A percentile compares a stretch with the other conserved stretches of the same genome.
phyloP scores from a whole-genome alignment of 345 rosid species.

The Citropsis articulata region DNA sequence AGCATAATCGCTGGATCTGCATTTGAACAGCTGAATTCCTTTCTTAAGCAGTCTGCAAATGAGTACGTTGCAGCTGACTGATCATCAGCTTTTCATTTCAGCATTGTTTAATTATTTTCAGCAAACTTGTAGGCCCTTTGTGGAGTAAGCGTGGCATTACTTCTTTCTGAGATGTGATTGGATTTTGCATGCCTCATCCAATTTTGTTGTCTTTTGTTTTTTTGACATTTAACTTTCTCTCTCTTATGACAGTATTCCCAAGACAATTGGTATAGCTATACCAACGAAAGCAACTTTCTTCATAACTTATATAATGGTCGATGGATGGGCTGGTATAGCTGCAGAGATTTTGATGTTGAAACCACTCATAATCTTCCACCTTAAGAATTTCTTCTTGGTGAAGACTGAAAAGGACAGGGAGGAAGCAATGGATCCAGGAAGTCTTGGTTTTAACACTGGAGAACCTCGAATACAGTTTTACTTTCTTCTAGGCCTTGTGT shows the following conservation, averaged over 20 bases:
- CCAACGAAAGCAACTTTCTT: slow-evolving; percentile 95
- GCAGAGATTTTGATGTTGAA: slow-evolving; percentile 82
- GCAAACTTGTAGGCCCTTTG: not conserved
- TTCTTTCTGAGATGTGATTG: not conserved
- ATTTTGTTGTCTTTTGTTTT: not conserved
- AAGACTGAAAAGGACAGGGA: slow-evolving; percentile 95
- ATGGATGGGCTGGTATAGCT: slow-evolving; percentile 98
- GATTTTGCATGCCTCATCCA: not conserved
- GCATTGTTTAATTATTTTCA: not conserved
- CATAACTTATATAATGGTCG: slow-evolving; percentile 93
- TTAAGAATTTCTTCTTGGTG: slow-evolving; percentile 85
- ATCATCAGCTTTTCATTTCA: not conserved
- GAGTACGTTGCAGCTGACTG: slow-evolving; percentile 42
- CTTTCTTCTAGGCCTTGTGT: slow-evolving; percentile 88
- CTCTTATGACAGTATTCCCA: slow-evolving; percentile 58
- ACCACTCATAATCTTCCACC: slow-evolving; percentile 75
- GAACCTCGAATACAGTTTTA: slow-evolving; percentile 94
- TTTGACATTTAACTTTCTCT: not conserved
- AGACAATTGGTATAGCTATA: slow-evolving; percentile 79
- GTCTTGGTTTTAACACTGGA: slow-evolving; percentile 80
- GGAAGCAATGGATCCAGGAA: slow-evolving; percentile 91
- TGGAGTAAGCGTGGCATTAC: not conserved
- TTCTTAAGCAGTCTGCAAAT: slow-evolving; percentile 57
- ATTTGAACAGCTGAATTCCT: slow-evolving; percentile 70
- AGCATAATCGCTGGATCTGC: slow-evolving; percentile 75